phyloP scores from a whole-genome alignment of 306 rosid genomes.

The Elaeagnus macrophylla region DNA sequence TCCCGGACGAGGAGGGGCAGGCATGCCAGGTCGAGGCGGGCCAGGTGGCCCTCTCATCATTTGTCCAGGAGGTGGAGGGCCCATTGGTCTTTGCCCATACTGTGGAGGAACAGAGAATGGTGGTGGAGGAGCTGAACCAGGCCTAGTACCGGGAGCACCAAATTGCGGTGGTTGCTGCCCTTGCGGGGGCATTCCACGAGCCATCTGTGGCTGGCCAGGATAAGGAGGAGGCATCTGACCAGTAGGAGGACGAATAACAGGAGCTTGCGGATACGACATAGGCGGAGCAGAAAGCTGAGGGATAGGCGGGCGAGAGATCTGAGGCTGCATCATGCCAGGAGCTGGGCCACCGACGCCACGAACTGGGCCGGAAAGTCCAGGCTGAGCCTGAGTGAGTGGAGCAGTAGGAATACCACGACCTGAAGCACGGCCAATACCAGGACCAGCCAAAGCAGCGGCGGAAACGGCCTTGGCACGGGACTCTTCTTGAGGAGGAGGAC shows the following conservation, averaged over 20 bases:
- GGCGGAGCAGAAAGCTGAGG: slow-evolving; percentile 74
- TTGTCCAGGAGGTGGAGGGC: slow-evolving; percentile 94
- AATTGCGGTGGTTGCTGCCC: slow-evolving; percentile 68
- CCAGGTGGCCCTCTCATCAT: slow-evolving; percentile 92
- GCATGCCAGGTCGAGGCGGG: slow-evolving; percentile 82
- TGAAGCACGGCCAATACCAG: slow-evolving; percentile 79
- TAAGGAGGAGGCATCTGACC: slow-evolving; percentile 61
- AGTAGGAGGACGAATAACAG: slow-evolving; percentile 63
- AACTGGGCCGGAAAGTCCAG: slow-evolving; percentile 84
- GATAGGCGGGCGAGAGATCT: slow-evolving; percentile 60
- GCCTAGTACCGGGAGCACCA: slow-evolving; percentile 30
- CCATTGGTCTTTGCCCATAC: slow-evolving; percentile 93
- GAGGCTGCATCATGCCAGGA: slow-evolving; percentile 98
- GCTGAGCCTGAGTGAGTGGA: slow-evolving; percentile 78
- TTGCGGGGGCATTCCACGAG: slow-evolving; percentile 58
- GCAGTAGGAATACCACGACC: slow-evolving; percentile 83
- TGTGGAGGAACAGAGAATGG: slow-evolving; percentile 47
- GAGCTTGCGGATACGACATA: slow-evolving; percentile 54
- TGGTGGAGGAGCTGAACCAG: slow-evolving; percentile 60
- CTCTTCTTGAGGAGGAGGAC: slow-evolving; percentile 93
- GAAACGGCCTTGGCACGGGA: slow-evolving; percentile 74
- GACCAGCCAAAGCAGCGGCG: slow-evolving; percentile 81
- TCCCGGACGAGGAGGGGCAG: slow-evolving; percentile 64
- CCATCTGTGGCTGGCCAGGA: slow-evolving; percentile 51
- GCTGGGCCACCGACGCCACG: slow-evolving; percentile 97